A percentile compares a stretch with the other conserved stretches of the same genome.
Conservation (phyloP, 1,284 basidiomycete species). For the Ustilago curta region DNA sequence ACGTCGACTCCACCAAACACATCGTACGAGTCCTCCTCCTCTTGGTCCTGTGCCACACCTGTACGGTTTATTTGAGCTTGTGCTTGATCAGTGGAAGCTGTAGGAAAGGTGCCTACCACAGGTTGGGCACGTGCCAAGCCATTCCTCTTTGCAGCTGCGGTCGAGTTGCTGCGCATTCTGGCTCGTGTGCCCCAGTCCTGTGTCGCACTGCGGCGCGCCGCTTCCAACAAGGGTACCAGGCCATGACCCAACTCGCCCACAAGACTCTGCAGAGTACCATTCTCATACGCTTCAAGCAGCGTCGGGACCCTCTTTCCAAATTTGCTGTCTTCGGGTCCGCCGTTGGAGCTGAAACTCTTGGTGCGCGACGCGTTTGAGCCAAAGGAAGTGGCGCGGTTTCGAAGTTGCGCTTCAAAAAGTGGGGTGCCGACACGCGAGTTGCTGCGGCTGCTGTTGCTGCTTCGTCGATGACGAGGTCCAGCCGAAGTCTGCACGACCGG, state of each 20-base stretch:
- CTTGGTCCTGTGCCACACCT: constrained; percentile 3
- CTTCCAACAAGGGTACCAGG: constrained; percentile 53
- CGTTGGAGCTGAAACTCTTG: constrained; percentile 43
- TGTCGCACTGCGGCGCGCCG: constrained; percentile 60
- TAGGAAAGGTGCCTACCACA: constrained; percentile 14
- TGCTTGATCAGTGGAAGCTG: not conserved
- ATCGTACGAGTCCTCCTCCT: constrained; percentile 27
- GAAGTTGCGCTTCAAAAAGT: constrained; percentile 26
- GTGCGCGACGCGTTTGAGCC: constrained; percentile 39
- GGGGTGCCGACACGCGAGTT: constrained; percentile 32
- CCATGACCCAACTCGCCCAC: constrained; percentile 47
- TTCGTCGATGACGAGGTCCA: constrained; percentile 28
- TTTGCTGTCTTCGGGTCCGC: constrained; percentile 40
- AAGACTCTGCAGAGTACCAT: constrained; percentile 55
- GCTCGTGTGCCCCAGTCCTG: constrained; percentile 57
- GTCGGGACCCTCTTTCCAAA: constrained; percentile 44
- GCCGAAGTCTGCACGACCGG: constrained; percentile 30
- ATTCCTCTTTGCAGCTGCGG: constrained; percentile 8
- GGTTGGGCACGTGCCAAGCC: constrained; percentile 21
- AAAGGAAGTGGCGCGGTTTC: constrained; percentile 25
- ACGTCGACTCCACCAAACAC: constrained; percentile 43
- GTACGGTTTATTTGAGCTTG: not conserved
- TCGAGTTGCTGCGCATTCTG: constrained; percentile 28
- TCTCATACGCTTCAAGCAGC: constrained; percentile 62
- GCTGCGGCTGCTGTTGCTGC: constrained; percentile 28